Base-by-base conservation (phyloP, 2,329 filamentous ascomycete species). In the Venturia nashicola region DNA sequence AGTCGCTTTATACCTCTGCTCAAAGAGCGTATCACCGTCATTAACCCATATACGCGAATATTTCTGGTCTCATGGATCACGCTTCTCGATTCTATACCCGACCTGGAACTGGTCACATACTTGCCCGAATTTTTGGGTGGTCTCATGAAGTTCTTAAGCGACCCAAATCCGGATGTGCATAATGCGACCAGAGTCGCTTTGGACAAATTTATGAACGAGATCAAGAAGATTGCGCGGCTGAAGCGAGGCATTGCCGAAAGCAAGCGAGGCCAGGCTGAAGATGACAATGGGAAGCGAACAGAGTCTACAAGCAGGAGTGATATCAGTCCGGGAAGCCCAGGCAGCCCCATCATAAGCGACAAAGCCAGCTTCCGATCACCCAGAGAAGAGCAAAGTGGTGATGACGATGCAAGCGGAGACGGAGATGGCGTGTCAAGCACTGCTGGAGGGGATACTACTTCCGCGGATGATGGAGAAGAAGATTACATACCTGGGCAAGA, bases 401-500 rank as follows among this genome's bases (percentile, higher is more conserved):
- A 34, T 11, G 23, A 34, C 8, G 61, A 44, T 63, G 72, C 68
- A 61, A 76, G 65, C 59, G 72, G 73, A 48, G 82, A 86, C 65
- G 84, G 82, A 60, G 78, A 81, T 64, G 78, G 76, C 1, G 78
- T 73, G 42, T 76, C 77, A 11, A 69, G 83, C 79, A 78, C 78
- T 39, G 79, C 79, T n/a, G 79, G 80, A 54, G 83, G 85, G 5
- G 81, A 82, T 2, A 69, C 71, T 14, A 66, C 67, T 18, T 67
- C 68, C 20, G 68, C 66, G 18, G 68, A 67, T 18, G 86, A 85
- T 66, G 86, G 83, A 55, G 92, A 96, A 69, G 92, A 92, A 66
- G 94, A 97, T 72, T 99, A 93, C 91, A 87, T 97, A 57, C 95
- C 95, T 0, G 94, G 95, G 0, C 94, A 99, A 75, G 94, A 99